phyloP scores from a whole-genome alignment of 75 land plant species.

The Sequoia sempervirens region DNA sequence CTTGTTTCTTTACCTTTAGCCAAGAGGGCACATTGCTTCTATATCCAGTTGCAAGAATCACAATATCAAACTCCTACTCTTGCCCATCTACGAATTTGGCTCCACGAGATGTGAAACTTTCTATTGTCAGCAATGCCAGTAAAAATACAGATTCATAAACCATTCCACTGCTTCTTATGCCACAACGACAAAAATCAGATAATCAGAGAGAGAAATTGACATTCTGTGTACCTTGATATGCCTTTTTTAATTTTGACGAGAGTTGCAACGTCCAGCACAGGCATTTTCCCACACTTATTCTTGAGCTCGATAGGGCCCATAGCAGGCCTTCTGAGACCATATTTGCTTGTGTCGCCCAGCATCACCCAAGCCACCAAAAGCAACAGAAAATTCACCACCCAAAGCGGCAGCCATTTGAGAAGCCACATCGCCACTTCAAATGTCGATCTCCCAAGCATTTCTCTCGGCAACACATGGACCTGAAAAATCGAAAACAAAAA shows the following conservation, averaged over 20 bases:
- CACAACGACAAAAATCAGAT: background rate
- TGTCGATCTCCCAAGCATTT: slow-evolving; percentile 67
- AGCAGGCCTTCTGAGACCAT: slow-evolving; percentile 48
- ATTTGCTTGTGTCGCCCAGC: slow-evolving; percentile 50
- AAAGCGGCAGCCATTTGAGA: slow-evolving; percentile 58
- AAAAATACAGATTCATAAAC: background rate
- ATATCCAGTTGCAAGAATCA: slow-evolving; percentile 73
- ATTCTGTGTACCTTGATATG: slow-evolving; percentile 45
- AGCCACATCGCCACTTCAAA: slow-evolving; percentile 70
- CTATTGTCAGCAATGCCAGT: slow-evolving; percentile 42
- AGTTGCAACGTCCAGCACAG: slow-evolving; percentile 73
- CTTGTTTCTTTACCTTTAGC: slow-evolving; percentile 49
- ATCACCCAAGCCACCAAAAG: slow-evolving; percentile 40
- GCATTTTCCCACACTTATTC: slow-evolving; percentile 50
- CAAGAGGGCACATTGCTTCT: slow-evolving; percentile 77
- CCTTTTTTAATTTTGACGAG: slow-evolving; percentile 47
- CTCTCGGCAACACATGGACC: slow-evolving; percentile 78
- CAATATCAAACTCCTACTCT: slow-evolving; percentile 26
- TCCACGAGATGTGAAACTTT: slow-evolving; percentile 15
- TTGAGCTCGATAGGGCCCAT: slow-evolving; percentile 70
- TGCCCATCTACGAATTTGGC: slow-evolving; percentile 40
- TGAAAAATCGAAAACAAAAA: slow-evolving; percentile 12
- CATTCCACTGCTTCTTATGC: too few species aligned
- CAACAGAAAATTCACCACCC: slow-evolving; percentile 53
- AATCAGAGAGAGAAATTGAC: background rate